These are phyloP conservation scores for Colletotrichum caudatum DNA, from an alignment of 2,329 filamentous ascomycete species.

Conservation along the genomic window DNA sequence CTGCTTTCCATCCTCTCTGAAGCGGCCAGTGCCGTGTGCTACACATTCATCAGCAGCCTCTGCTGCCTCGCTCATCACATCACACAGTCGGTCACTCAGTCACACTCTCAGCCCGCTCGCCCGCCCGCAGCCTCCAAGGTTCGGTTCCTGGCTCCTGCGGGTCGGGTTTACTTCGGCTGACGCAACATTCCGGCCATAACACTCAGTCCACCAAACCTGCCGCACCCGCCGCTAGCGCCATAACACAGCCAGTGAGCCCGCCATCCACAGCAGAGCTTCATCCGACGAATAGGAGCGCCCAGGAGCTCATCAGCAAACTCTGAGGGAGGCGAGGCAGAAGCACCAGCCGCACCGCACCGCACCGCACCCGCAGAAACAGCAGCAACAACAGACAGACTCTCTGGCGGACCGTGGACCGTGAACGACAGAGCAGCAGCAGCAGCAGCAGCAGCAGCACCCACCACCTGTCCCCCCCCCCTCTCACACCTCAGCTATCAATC, in stretches of 20 bases:
- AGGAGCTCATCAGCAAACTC: conserved; percentile 34
- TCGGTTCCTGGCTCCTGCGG: neutral
- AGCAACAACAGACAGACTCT: conserved; percentile 8
- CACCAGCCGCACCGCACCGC: neutral
- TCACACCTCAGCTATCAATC: conserved; percentile 10
- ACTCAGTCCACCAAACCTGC: conserved; percentile 33
- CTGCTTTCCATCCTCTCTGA: neutral
- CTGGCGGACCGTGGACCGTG: conserved; percentile 20
- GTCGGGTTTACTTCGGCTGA: conserved; percentile 40
- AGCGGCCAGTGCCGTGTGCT: conserved; percentile 15
- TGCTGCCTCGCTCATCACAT: conserved; percentile 17
- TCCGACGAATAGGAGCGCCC: conserved; percentile 24
- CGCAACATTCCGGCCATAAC: conserved; percentile 39
- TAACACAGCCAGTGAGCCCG: conserved; percentile 30
- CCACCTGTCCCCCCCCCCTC: conserved; percentile 1
- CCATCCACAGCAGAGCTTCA: conserved; percentile 35
- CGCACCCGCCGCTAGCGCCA: conserved; percentile 38
- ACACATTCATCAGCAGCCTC: conserved; percentile 19
- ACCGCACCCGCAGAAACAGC: neutral
- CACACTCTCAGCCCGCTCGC: conserved; percentile 22
- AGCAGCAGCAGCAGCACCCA: conserved; percentile 17
- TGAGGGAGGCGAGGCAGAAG: conserved; percentile 18
- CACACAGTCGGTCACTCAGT: conserved; percentile 10
- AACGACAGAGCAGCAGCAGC: conserved; percentile 24
- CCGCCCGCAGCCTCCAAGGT: neutral